Base-by-base conservation (phyloP, 179 eudicot species). In the Amaranthus tricolor region DNA sequence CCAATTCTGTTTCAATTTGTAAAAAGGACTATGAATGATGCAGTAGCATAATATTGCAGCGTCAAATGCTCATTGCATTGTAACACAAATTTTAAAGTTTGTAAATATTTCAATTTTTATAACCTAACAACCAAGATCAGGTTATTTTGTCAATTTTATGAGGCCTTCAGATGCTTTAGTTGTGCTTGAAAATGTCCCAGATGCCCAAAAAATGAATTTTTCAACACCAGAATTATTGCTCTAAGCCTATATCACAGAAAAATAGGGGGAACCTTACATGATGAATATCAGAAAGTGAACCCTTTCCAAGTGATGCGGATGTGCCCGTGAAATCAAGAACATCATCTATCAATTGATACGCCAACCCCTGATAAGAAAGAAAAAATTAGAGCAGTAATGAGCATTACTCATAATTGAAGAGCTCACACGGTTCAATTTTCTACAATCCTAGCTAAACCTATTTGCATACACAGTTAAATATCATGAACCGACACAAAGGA, bases 241-340 rank as follows among this genome's bases (percentile, higher is more conserved):
- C 40, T 31, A 31, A 31, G 40, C 40, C 61, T 68, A 11, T 50
- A 47, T 20, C 11, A 55, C 9, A 58, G 63, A 17, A 51, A 56
- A 65, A 14, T 56, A 53, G 71, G 54, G 63, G 59, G 56, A 75
- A 57, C 40, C 78, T 83, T 88, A 91, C 98, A 79, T 91, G 98
- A 75, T 86, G 90, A 68, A 94, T 90, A 81, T 94, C 98, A 31
- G 98, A 84, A 66, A 94, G 83, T 60, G 98, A 88, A 56, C 97
- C 96, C 86, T 94, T 94, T 63, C 98, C 98, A 58, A 94, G 97
- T 43, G 97, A 88, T 21, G 91, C 75, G 56, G 98, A 92, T 53
- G 97, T 94, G 78, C 97, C 97, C 24, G 94, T 94, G 85, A 89
- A 94, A 85, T 94, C 98, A 44, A 94, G 97, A 53, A 92, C 90